phyloP scores from a whole-genome alignment of 305 asterid species.

The Ruellia speciosa region DNA sequence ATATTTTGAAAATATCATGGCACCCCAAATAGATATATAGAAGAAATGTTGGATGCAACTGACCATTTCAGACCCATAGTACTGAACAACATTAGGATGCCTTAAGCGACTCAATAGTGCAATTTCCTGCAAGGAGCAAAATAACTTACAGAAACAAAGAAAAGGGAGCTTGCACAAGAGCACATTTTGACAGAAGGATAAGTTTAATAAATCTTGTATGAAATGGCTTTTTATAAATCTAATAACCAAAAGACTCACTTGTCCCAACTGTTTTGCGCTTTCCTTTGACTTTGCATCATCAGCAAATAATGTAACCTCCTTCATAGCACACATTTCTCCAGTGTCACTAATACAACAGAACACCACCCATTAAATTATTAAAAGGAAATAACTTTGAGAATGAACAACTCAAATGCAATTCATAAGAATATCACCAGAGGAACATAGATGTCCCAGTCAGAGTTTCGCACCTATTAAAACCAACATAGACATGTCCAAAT shows the following conservation, averaged over 20 bases:
- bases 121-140: neutral
- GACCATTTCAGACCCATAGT: conserved; percentile 11
- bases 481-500: conserved; percentile 59
- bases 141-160: neutral
- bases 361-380: neutral
- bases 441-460: neutral
- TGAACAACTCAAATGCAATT: neutral
- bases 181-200: neutral
- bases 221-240: neutral
- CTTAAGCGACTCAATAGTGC: conserved; percentile 7
- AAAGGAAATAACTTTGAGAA: neutral
- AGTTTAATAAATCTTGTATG: neutral
- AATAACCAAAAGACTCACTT: neutral
- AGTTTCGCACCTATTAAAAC: conserved; percentile 48
- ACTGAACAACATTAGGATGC: conserved; percentile 4
- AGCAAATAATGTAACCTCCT: conserved; percentile 4
- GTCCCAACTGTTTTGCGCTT: conserved; percentile 1
- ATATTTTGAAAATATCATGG: neutral
- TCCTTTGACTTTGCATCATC: conserved; percentile 2
- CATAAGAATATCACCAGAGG: neutral
- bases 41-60: neutral
- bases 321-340: conserved; percentile 13
- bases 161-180: neutral
- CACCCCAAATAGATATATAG: neutral
- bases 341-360: conserved; percentile 7